Conservation (phyloP, 805 yeast genomes). For the Torulaspora quercuum region DNA sequence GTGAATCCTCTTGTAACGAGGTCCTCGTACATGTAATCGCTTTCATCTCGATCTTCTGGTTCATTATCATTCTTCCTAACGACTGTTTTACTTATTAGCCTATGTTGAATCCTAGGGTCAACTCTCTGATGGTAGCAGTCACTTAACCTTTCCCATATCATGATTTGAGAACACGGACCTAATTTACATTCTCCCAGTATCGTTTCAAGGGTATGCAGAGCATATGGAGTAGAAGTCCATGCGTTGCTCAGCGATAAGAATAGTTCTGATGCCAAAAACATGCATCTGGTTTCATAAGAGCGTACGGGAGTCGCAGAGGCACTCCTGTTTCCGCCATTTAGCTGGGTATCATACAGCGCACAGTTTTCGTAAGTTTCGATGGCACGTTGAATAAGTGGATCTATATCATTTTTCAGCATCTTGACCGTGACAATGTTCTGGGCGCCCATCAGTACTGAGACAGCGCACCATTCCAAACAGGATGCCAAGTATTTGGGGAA, state of each 20-base stretch:
- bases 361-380: slow-evolving; percentile 37
- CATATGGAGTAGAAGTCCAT: slow-evolving; percentile 43
- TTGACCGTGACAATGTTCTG: slow-evolving; percentile 42
- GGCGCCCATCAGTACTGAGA: slow-evolving; percentile 61
- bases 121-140: slow-evolving; percentile 48
- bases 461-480: slow-evolving; percentile 82
- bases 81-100: slow-evolving; percentile 24
- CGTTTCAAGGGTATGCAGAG: slow-evolving; percentile 44
- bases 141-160: slow-evolving; percentile 52
- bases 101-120: slow-evolving; percentile 37
- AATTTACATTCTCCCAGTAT: slow-evolving; percentile 46
- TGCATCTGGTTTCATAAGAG: slow-evolving; percentile 65
- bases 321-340: slow-evolving; percentile 43
- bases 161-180: slow-evolving; percentile 46
- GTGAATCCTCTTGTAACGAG: slow-evolving; percentile 51
- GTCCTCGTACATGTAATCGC: slow-evolving; percentile 34
- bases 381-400: slow-evolving; percentile 38
- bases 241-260: slow-evolving; percentile 45
- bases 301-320: slow-evolving; percentile 40
- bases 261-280: slow-evolving; percentile 68
- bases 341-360: slow-evolving; percentile 38
- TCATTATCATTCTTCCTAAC: not conserved
- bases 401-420: slow-evolving; percentile 43
- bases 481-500: slow-evolving; percentile 55
- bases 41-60: slow-evolving; percentile 18